Conservation (phyloP, 441 rosid species). For the Populus hybrid region DNA sequence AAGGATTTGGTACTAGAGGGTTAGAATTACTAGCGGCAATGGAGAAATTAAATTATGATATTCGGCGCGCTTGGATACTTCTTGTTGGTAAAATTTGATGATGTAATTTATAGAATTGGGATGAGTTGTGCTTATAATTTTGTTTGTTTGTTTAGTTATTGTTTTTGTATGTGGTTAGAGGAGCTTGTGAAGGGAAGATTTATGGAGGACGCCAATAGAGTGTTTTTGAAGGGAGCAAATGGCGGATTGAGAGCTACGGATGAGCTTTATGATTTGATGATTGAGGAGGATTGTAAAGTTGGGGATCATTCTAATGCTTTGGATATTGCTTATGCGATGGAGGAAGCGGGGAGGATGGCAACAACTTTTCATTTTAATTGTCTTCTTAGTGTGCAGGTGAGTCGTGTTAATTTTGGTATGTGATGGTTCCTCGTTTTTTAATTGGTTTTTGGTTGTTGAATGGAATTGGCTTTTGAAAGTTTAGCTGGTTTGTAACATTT, state of each 20-base stretch:
- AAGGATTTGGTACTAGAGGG: slow-evolving; percentile 66
- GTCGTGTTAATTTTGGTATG: slow-evolving; percentile 11
- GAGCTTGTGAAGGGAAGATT: slow-evolving; percentile 70
- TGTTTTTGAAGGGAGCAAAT: slow-evolving; percentile 83
- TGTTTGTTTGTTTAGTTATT: background rate
- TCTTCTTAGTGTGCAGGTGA: slow-evolving; percentile 92
- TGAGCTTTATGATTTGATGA: slow-evolving; percentile 77
- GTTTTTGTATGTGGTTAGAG: slow-evolving; percentile 38
- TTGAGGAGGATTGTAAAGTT: slow-evolving; percentile 84
- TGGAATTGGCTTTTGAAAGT: background rate
- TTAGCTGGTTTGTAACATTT: background rate
- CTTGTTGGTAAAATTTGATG: slow-evolving; percentile 64
- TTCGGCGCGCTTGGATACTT: slow-evolving; percentile 83
- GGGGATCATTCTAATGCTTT: slow-evolving; percentile 97
- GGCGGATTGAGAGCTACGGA: slow-evolving; percentile 82
- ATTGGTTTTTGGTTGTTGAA: background rate
- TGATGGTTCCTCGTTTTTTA: slow-evolving; percentile 3
- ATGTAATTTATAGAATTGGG: slow-evolving; percentile 1
- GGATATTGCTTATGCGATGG: slow-evolving; percentile 96
- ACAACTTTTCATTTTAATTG: slow-evolving; percentile 95
- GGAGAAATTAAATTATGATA: slow-evolving; percentile 76
- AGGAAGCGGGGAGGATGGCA: slow-evolving; percentile 90
- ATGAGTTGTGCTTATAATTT: background rate
- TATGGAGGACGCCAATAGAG: slow-evolving; percentile 85
- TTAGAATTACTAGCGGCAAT: slow-evolving; percentile 76